A percentile compares a stretch with the other conserved stretches of the same genome.
These are phyloP conservation scores for Mayamaea pseudoterrestris DNA, from an alignment of 108 stramenopile species.

Conservation along the genomic window DNA sequence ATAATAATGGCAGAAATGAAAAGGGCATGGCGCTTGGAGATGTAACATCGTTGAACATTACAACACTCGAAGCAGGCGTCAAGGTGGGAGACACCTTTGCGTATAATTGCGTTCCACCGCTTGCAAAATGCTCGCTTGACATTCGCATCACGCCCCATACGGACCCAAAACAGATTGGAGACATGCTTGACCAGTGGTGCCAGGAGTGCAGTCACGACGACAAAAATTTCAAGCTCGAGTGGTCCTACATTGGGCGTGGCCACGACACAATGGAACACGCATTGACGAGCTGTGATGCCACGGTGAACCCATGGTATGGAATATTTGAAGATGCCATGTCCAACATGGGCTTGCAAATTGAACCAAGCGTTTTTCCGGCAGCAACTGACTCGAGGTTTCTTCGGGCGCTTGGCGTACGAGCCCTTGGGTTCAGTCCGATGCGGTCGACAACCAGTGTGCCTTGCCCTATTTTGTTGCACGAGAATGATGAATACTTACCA, in stretches of 20 bases:
- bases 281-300: conserved; percentile 55
- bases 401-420: conserved; percentile 75
- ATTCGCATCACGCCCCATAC: conserved; percentile 88
- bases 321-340: conserved; percentile 55
- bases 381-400: conserved; percentile 92
- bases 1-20: no score
- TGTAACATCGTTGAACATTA: conserved; percentile 92
- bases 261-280: conserved; percentile 25
- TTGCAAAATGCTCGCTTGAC: conserved; percentile 82
- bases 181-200: conserved; percentile 84
- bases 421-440: conserved; percentile 94
- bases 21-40: conserved; percentile 92
- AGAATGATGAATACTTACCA: conserved; percentile 91
- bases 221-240: conserved; percentile 51
- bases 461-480: conserved; percentile 93
- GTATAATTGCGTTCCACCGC: conserved; percentile 83
- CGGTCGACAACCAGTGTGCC: conserved; percentile 76
- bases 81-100: conserved; percentile 60
- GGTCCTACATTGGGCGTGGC: conserved; percentile 52
- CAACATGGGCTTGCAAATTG: conserved; percentile 44
- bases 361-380: conserved; percentile 92
- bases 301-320: conserved; percentile 85
- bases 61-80: conserved; percentile 86
- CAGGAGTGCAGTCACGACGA: conserved; percentile 47
- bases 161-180: conserved; percentile 65